phyloP scores from a whole-genome alignment of 805 yeast species.

The Candida sithepensis region DNA sequence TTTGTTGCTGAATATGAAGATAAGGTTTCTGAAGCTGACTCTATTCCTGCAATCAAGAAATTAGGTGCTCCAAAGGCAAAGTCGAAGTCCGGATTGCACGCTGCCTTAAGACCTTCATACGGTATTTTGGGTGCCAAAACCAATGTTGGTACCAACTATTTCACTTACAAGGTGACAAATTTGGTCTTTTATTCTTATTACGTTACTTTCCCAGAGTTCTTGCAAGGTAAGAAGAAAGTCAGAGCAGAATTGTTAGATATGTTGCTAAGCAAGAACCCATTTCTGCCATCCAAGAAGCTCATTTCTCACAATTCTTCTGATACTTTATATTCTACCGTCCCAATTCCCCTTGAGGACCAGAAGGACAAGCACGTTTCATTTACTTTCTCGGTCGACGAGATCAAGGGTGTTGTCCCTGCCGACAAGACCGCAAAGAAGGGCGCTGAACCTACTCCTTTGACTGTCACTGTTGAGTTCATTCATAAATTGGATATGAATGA shows the following conservation, averaged over 20 bases:
- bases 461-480: constrained; percentile 20
- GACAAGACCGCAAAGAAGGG: constrained; percentile 1
- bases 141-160: constrained; percentile 22
- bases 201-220: constrained; percentile 22
- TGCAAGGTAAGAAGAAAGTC: constrained; percentile 17
- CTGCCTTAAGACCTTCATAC: constrained; percentile 22
- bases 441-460: constrained; percentile 3
- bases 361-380: constrained; percentile 15
- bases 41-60: constrained; percentile 11
- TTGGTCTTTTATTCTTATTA: constrained; percentile 18
- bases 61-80: constrained; percentile 1
- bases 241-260: constrained; percentile 19
- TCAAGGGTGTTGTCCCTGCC: constrained; percentile 15
- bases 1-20: constrained; percentile 16
- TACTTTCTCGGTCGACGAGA: constrained; percentile 18
- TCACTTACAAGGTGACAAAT: constrained; percentile 14
- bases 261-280: constrained; percentile 17
- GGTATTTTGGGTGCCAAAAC: constrained; percentile 21
- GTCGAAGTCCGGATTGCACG: constrained; percentile 1
- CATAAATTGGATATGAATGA: constrained; percentile 22
- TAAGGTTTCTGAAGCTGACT: constrained; percentile 10
- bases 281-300: constrained; percentile 7
- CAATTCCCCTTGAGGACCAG: constrained; percentile 17
- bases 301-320: constrained; percentile 24
- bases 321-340: constrained; percentile 17